Evolutionary conservation across 2,329 filamentous ascomycete genomes (phyloP), one percentile per base, ranked within the genome.

Genomic region (Orbilia blumenaviensis): DNA sequence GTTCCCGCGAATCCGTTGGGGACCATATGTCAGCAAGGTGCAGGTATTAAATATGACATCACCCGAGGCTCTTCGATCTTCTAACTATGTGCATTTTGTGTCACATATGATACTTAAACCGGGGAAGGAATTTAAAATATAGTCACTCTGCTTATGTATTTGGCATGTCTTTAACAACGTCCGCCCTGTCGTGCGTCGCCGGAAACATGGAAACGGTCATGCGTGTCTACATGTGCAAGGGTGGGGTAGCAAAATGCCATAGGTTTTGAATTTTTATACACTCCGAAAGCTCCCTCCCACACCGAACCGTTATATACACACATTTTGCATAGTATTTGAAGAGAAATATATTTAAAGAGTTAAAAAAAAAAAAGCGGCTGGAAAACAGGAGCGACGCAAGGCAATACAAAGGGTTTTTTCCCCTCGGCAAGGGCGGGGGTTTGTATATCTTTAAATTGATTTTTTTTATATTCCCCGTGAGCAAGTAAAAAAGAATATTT

Each of bases 221-320:
- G n/a, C n/a, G 12, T 27, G n/a, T 29, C 48, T 25, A 9, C 38
- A 56, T 32, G 18, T n/a, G 23, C 38, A 36, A 18, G 52, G 52
- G 52, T 23, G 52, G 52, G 52, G 52, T 38, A 56, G 12, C 32
- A 23, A 23, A 56, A 56, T 25, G 14, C 34, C 36, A 32, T 61
- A 50, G 66, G 27, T 61, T 21, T 66, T 56, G 29, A 42, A 42
- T 34, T 68, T 67, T 69, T 76, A 61, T 76, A 76, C 58, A 76
- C 72, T 76, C 64, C 72, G 32, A 34, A 69, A 54, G 58, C 64
- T 60, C 58, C 72, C n/a, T n/a, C n/a, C 52, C 72, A 62, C 69
- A 50, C 64, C 64, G 48, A 66, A 63, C 46, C 63, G 16, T 64
- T 76, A 76, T 76, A 69, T 76, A 76, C 64, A 76, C 27, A 75